Conservation (phyloP, 306 rosid genomes). For the Oemleria cerasiformis region DNA sequence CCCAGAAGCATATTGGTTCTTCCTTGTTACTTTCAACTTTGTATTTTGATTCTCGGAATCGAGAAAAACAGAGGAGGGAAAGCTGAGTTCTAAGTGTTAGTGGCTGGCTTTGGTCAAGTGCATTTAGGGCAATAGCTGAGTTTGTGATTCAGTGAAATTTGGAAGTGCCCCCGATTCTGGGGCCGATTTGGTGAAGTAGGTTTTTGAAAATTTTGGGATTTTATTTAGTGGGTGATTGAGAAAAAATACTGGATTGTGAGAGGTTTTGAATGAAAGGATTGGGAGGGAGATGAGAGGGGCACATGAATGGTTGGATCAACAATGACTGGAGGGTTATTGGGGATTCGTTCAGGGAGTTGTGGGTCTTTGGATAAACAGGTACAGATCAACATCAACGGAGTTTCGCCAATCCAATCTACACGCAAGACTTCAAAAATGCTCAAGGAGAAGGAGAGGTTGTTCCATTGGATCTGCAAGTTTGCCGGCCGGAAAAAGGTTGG, state of each 20-base stretch:
- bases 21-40: conserved; percentile 25
- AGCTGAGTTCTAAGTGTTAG: conserved; percentile 33
- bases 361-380: conserved; percentile 84
- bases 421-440: conserved; percentile 77
- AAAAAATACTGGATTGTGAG: conserved; percentile 6
- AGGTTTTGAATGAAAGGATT: conserved; percentile 34
- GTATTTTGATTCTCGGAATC: not conserved
- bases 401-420: conserved; percentile 58
- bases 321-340: conserved; percentile 88
- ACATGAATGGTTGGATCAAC: conserved; percentile 42
- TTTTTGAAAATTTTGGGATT: conserved; percentile 12
- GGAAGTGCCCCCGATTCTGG: conserved; percentile 26
- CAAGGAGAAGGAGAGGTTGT: conserved; percentile 73
- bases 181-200: conserved; percentile 35
- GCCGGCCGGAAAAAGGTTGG: conserved; percentile 84
- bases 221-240: conserved; percentile 1
- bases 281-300: conserved; percentile 53
- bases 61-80: not conserved
- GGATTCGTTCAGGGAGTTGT: conserved; percentile 76
- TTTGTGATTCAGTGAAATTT: conserved; percentile 24
- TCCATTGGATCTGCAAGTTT: conserved; percentile 80
- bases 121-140: conserved; percentile 26
- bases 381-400: conserved; percentile 37
- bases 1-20: conserved; percentile 11
- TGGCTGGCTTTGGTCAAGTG: conserved; percentile 24